These are phyloP conservation scores for Trypanosoma congolense DNA, from an alignment of 208 protist genomes.

Conservation along the genomic window DNA sequence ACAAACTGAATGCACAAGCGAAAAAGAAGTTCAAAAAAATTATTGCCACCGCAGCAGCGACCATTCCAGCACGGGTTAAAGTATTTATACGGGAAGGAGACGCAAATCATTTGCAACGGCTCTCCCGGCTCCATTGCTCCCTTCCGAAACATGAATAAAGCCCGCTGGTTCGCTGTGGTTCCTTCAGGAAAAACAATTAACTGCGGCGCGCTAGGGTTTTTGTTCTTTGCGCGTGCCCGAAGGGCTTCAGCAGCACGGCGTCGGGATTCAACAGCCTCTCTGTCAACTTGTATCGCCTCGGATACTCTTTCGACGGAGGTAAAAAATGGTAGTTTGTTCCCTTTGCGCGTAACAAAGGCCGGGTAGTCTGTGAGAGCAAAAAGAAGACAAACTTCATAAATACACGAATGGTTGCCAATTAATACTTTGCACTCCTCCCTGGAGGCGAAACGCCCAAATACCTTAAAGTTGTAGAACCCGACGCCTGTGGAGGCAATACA, in stretches of 20 bases:
- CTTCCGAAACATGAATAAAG: slow-evolving; percentile 78
- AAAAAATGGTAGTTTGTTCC: slow-evolving; percentile 76
- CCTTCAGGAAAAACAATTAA: slow-evolving; percentile 89
- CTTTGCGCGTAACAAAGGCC: slow-evolving; percentile 73
- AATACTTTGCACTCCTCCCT: slow-evolving; percentile 59
- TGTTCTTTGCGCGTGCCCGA: slow-evolving; percentile 40
- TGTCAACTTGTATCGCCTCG: slow-evolving; percentile 76
- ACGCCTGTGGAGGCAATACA: slow-evolving; percentile 30
- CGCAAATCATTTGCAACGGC: slow-evolving; percentile 87
- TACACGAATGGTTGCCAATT: slow-evolving; percentile 76
- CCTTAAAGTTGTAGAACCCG: slow-evolving; percentile 55
- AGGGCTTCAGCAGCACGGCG: slow-evolving; percentile 50
- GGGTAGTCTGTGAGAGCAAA: slow-evolving; percentile 55
- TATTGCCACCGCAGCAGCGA: slow-evolving; percentile 60
- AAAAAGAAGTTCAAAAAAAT: slow-evolving; percentile 52
- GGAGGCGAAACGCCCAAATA: slow-evolving; percentile 54
- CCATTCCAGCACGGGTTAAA: slow-evolving; percentile 88
- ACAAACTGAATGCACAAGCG: slow-evolving; percentile 82
- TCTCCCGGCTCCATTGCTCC: slow-evolving; percentile 81
- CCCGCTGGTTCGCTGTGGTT: slow-evolving; percentile 69
- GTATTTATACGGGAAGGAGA: slow-evolving; percentile 78
- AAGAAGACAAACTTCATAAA: slow-evolving; percentile 70
- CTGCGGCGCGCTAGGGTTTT: slow-evolving; percentile 33
- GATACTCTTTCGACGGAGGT: slow-evolving; percentile 31
- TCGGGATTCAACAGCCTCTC: slow-evolving; percentile 48